Evolutionary conservation across 768 basidiomycete species (phyloP).

Genomic region (Fistulinella prunicolor): DNA sequence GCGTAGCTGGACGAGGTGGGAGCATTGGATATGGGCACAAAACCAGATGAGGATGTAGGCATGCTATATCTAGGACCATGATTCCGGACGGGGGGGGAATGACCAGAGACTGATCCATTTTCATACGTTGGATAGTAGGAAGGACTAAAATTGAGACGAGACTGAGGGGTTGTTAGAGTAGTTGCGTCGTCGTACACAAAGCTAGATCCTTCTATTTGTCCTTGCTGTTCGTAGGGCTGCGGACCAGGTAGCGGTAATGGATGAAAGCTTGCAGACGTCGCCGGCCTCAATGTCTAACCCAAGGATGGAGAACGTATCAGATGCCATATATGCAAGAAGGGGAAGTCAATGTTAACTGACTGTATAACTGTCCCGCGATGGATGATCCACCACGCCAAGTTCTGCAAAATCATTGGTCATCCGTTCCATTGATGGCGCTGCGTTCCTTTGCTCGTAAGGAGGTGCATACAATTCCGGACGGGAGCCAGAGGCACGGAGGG

Average conservation of each 20-base stretch:
- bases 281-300: constrained; percentile 35
- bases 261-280: constrained; percentile 35
- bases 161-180: constrained; percentile 37
- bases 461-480: constrained; percentile 70
- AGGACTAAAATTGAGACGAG: constrained; percentile 31
- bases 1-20: constrained; percentile 38
- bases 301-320: constrained; percentile 30
- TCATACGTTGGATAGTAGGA: constrained; percentile 49
- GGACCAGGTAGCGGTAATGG: constrained; percentile 33
- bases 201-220: constrained; percentile 31
- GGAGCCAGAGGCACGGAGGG: constrained; percentile 60
- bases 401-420: constrained; percentile 66
- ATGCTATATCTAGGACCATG: constrained; percentile 66
- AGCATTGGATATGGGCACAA: constrained; percentile 48
- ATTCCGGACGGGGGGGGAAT: constrained; percentile 35
- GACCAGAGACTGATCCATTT: constrained; percentile 28
- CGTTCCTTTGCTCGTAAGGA: constrained; percentile 59
- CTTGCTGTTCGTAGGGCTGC: constrained; percentile 39
- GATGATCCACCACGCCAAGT: constrained; percentile 50
- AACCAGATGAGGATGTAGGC: constrained; percentile 66
- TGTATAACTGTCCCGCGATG: constrained; percentile 56
- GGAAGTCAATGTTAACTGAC: constrained; percentile 38
- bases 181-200: constrained; percentile 39
- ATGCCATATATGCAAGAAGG: constrained; percentile 4
- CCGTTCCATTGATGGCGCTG: constrained; percentile 44